phyloP scores from a whole-genome alignment of 176 grass and related monocot species.

The Bolboschoenus planiculmis region DNA sequence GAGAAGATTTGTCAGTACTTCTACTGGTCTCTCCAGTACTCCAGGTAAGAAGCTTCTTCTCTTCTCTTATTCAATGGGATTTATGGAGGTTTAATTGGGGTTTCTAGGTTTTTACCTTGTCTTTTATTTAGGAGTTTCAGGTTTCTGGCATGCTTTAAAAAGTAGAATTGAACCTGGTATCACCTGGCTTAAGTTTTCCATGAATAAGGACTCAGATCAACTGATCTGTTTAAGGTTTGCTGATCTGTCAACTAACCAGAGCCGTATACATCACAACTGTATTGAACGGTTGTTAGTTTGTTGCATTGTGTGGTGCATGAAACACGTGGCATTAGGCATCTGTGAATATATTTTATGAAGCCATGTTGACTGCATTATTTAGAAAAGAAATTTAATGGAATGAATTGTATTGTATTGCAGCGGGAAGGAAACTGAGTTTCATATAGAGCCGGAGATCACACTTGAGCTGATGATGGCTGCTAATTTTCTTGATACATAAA shows the following conservation, averaged over 20 bases:
- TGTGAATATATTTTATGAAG: neutral
- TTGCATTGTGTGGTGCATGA: neutral
- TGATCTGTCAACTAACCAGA: neutral
- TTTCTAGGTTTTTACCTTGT: too few species aligned
- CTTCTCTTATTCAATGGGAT: neutral
- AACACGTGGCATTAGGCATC: neutral
- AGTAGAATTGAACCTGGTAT: too few species aligned
- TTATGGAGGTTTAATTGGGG: too few species aligned
- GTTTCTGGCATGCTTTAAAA: too few species aligned
- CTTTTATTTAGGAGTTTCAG: too few species aligned
- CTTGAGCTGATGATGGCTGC: slow-evolving; percentile 97
- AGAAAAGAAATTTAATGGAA: neutral
- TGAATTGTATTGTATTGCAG: slow-evolving; percentile 35
- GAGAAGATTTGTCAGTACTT: slow-evolving; percentile 98
- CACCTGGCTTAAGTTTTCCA: neutral
- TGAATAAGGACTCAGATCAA: neutral
- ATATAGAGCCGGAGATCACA: slow-evolving; percentile 75
- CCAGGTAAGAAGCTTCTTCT: slow-evolving; percentile 40
- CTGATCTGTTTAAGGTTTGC: neutral
- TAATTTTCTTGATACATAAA: slow-evolving; percentile 77
- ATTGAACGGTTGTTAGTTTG: neutral
- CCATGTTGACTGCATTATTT: neutral
- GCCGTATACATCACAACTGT: neutral
- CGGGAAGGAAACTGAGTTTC: slow-evolving; percentile 82
- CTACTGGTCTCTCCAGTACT: slow-evolving; percentile 85